Conservation (phyloP, 2,329 filamentous ascomycete species). For the Ustilaginoidea virens region DNA sequence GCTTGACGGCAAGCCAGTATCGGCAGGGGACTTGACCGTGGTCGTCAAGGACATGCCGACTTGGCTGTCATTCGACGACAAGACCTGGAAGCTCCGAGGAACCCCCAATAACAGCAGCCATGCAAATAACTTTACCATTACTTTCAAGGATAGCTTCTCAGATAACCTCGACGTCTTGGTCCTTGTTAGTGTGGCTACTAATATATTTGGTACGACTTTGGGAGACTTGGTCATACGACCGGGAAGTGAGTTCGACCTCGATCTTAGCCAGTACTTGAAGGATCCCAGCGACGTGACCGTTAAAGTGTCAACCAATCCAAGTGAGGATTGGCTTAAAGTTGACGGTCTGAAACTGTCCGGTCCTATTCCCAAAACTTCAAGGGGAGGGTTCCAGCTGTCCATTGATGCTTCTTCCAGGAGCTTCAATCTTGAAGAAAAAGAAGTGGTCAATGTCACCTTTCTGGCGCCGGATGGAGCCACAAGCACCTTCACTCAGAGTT, state of each 20-base stretch:
- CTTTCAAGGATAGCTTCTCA: slow-evolving; percentile 41
- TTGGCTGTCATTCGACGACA: slow-evolving; percentile 54
- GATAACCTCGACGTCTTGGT: slow-evolving; percentile 43
- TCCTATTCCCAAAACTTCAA: slow-evolving; percentile 19
- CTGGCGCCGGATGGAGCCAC: slow-evolving; percentile 12
- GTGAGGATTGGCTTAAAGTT: slow-evolving; percentile 27
- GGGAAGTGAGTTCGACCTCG: slow-evolving; percentile 25
- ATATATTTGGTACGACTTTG: slow-evolving; percentile 24
- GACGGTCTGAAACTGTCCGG: slow-evolving; percentile 24
- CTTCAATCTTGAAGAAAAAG: slow-evolving; percentile 19
- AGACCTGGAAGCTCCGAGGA: slow-evolving; percentile 47
- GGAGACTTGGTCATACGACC: slow-evolving; percentile 23
- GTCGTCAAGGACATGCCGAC: slow-evolving; percentile 37
- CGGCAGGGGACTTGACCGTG: slow-evolving; percentile 35
- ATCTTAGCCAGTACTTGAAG: slow-evolving; percentile 26
- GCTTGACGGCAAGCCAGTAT: slow-evolving; percentile 39
- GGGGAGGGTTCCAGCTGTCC: slow-evolving; percentile 15
- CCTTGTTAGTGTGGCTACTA: slow-evolving; percentile 18
- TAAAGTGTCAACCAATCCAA: slow-evolving; percentile 19
- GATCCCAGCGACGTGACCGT: slow-evolving; percentile 23
- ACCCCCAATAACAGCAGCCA: slow-evolving; percentile 42
- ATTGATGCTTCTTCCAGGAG: slow-evolving; percentile 18
- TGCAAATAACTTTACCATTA: slow-evolving; percentile 47
- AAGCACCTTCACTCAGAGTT: slow-evolving; percentile 9
- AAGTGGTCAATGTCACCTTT: slow-evolving; percentile 21